Base-by-base conservation (phyloP, 495 filamentous ascomycete species). In the Lepraria neglecta region DNA sequence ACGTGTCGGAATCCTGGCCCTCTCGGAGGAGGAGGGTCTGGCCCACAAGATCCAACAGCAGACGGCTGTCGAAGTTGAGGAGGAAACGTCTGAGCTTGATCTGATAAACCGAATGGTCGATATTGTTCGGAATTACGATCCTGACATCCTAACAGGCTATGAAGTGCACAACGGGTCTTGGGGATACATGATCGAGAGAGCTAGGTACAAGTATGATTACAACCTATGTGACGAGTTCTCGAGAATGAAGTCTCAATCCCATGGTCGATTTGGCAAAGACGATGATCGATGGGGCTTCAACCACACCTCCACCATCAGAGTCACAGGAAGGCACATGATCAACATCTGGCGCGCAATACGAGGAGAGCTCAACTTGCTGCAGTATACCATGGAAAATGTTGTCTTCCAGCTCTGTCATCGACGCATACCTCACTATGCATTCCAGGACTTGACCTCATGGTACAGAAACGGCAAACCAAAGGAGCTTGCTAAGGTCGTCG, bases 311-410 rank as follows among this genome's bases (percentile, higher is more conserved):
- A 89, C 87, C 3, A 88, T 97, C 65, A 82, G 82, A 35, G 80
- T 98, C 15, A 97, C 91, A 0, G 94, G 94, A 4, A 84, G 94
- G 63, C 94, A 98, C 69, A 88, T 94, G 77, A 91, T 98, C 73
- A 98, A 97, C 65, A 88, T 97, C 54, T 98, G 95, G 94, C 83
- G 94, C 57, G 91, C 92, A 0, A 97, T 98, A 91, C 83, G 87
- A 55, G 82, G 87, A 60, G 94, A 97, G 74, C 72, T 97, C 35
- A 95, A 88, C 64, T 74, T 98, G 48, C 76, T 96, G 50, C 91
- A 96, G 67, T 97, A 97, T 69, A 94, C 88, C 0, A 90, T 96
- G 86, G 94, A 97, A 72, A 97, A 97, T 69, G 90, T 98, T 38
- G 92, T 84, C 0, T 97, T 94, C 73, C 95, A 98, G 75, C 74